Percentiles rank a stretch among this genome's conserved stretches.
phyloP scores from a whole-genome alignment of 164 flowering plant species.

The Chimonanthus salicifolius region DNA sequence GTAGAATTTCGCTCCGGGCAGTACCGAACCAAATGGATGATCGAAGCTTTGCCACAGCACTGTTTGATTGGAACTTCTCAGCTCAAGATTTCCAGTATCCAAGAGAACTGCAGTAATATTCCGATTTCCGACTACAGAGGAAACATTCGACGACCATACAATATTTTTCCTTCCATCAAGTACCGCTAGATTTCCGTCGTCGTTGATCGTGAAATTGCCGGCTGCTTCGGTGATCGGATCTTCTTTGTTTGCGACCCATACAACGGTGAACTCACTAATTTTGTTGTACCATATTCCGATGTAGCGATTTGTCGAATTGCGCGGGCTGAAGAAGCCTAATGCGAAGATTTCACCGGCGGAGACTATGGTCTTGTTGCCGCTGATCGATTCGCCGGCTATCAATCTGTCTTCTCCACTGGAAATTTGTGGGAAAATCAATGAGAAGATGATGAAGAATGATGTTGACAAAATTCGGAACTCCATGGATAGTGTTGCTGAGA shows the following conservation, averaged over 20 bases:
- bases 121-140: not conserved
- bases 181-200: not conserved
- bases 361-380: not conserved
- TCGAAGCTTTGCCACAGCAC: constrained; percentile 7
- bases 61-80: not conserved
- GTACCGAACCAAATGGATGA: not conserved
- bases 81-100: constrained; percentile 6
- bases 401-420: constrained; percentile 1
- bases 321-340: constrained; percentile 12
- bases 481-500: no score
- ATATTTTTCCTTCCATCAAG: not conserved
- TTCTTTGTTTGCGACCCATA: constrained; percentile 11
- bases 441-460: not conserved
- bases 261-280: not conserved
- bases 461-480: no score
- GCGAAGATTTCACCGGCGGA: not conserved
- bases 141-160: constrained; percentile 6
- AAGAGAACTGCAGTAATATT: not conserved
- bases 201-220: not conserved
- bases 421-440: not conserved
- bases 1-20: constrained; percentile 12
- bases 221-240: not conserved
- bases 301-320: constrained; percentile 8
- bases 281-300: constrained; percentile 18
- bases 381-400: not conserved